Base-by-base conservation (phyloP, 768 basidiomycete genomes). In the Zangia roseola region DNA sequence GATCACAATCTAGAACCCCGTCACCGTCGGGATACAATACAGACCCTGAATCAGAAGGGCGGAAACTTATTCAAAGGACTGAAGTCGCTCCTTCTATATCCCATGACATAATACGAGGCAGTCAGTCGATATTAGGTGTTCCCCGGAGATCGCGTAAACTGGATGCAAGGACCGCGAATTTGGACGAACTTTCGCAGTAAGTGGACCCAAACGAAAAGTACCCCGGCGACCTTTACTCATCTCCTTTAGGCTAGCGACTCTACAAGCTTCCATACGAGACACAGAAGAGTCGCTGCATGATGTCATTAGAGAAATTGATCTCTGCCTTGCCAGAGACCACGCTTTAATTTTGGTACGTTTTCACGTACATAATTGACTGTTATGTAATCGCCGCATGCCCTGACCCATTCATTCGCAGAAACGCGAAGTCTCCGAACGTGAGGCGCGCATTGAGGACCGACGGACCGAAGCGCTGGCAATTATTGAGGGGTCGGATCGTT, bases 131-230 rank as follows among this genome's bases (percentile, higher is more conserved):
- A 40, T 47, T 54, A 43, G 47, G 47, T 30, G 33, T 48, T 37
- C 43, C 45, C 34, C 63, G 58, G 48, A 60, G 56, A 37, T 59
- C 53, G 26, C 66, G 68, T 47, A 65, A 45, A 40, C 21, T 59
- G 51, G 56, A 46, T 36, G 57, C 59, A 30, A 79, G 72, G 58
- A 86, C 82, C 5, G 79, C 83, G 10, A 73, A 67, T 10, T 84
- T 77, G 74, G 83, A 88, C 49, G 86, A 88, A 52, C 71, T 92
- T 19, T 77, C 84, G 59, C 83, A 82, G 90, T 91, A 51, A 52
- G 82, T 67, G 25, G 23, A 46, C 30, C 43, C 51, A 24, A 33
- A 40, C n/a, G 40, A 25, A 40, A 13, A 5, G 31, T 50, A 36
- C 28, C 21, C 30, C 24, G 13, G 12, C 30, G 28, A 23, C n/a